A percentile compares a stretch with the other conserved stretches of the same genome.
phyloP scores from a whole-genome alignment of 495 filamentous ascomycete species.

The Penicillium fimorum region DNA sequence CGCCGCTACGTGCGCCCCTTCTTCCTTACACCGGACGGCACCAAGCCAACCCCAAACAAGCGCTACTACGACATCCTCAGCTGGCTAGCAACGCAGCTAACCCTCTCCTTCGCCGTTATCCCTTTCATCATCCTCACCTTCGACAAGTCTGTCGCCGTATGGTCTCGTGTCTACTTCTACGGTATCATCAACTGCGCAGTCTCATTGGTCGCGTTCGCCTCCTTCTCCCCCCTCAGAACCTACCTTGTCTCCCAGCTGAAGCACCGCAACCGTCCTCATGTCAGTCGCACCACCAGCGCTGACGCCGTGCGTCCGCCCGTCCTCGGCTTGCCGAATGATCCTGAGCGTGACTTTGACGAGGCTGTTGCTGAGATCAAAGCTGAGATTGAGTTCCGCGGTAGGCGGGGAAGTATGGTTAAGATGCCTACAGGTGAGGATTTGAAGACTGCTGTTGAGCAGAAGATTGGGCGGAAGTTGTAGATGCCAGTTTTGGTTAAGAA shows the following conservation, averaged over 20 bases:
- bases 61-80: conserved; percentile 83
- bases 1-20: conserved; percentile 90
- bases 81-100: conserved; percentile 75
- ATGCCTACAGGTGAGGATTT: conserved; percentile 49
- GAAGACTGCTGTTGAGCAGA: conserved; percentile 47
- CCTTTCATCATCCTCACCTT: conserved; percentile 84
- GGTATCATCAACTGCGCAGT: conserved; percentile 62
- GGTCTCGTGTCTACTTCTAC: conserved; percentile 90
- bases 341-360: conserved; percentile 74
- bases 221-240: conserved; percentile 60
- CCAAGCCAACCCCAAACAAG: conserved; percentile 65
- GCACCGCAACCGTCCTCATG: conserved; percentile 45
- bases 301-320: conserved; percentile 51
- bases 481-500: not conserved
- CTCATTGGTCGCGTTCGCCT: conserved; percentile 73
- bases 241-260: conserved; percentile 60
- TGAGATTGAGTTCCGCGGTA: conserved; percentile 63
- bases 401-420: conserved; percentile 48
- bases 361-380: conserved; percentile 69
- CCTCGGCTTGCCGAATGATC: conserved; percentile 76
- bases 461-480: conserved; percentile 42
- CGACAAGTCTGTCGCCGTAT: conserved; percentile 63
- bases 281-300: conserved; percentile 28
- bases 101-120: conserved; percentile 74
- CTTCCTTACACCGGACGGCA: conserved; percentile 76